Percentiles rank a stretch among this genome's conserved stretches.
phyloP scores from a whole-genome alignment of 1,284 basidiomycete species.

The Pseudozyma pruni region DNA sequence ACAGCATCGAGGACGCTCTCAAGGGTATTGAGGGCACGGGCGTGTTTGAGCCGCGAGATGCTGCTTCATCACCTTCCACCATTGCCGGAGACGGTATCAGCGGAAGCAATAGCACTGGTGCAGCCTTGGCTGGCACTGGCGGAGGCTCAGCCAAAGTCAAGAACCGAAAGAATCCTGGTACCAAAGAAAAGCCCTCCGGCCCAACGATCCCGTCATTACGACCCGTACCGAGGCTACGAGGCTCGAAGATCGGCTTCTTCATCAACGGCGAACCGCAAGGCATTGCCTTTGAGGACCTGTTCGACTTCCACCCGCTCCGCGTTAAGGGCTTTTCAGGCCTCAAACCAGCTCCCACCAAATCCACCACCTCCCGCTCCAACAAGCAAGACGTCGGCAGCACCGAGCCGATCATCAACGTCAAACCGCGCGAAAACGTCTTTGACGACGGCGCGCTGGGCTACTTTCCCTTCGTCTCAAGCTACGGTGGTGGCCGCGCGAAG shows the following conservation, averaged over 20 bases:
- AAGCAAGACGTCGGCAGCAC: slow-evolving; percentile 14
- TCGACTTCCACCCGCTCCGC: slow-evolving; percentile 84
- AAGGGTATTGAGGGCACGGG: slow-evolving; percentile 40
- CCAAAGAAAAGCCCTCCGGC: slow-evolving; percentile 40
- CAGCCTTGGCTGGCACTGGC: not conserved
- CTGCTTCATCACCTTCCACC: not conserved
- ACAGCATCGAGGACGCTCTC: slow-evolving; percentile 37
- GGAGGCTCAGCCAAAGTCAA: slow-evolving; percentile 40
- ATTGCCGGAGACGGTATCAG: too few relatives aligned
- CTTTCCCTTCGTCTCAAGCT: slow-evolving; percentile 92
- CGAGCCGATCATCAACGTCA: slow-evolving; percentile 56
- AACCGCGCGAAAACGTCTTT: slow-evolving; percentile 75
- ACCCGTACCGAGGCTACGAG: slow-evolving; percentile 77
- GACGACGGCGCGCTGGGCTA: slow-evolving; percentile 97
- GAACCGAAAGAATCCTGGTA: slow-evolving; percentile 39
- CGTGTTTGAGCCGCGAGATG: slow-evolving; percentile 19
- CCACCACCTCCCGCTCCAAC: slow-evolving; percentile 6
- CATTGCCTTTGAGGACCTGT: slow-evolving; percentile 85
- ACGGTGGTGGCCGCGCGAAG: slow-evolving; percentile 84
- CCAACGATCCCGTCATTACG: slow-evolving; percentile 70
- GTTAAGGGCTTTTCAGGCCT: slow-evolving; percentile 30
- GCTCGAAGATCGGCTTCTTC: slow-evolving; percentile 87
- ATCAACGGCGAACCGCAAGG: slow-evolving; percentile 89
- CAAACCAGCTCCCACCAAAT: slow-evolving; percentile 12
- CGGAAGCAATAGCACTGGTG: not conserved